Base-by-base conservation (phyloP, 345 rosid genomes). In the Murraya paniculata region DNA sequence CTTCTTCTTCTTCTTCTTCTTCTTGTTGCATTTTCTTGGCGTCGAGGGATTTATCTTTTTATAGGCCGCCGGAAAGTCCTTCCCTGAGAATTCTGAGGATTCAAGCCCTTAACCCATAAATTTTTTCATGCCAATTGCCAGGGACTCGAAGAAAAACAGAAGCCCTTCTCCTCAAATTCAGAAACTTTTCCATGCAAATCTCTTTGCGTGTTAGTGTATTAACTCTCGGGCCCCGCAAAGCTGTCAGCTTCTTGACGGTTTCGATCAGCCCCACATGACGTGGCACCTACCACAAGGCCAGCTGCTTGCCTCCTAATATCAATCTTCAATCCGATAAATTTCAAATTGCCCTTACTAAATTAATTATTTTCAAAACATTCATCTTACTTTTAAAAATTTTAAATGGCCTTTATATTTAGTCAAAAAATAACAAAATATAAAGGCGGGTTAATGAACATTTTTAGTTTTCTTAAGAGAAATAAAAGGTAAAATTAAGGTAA, bases 51-150 rank as follows among this genome's bases (percentile, higher is more conserved):
- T 45, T 45, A 45, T 45, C 13, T 45, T 85, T 89, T 85, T 89
- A 87, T 87, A 89, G 18, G 18, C 67, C 59, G 61, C 83, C 75
- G 78, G 81, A 68, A 67, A 77, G 90, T 79, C 90, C 92, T 89
- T 81, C 82, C 82, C 83, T 73, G 86, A 78, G 85, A 89, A 79
- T 85, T 84, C 65, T 57, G 55, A 80, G 81, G 21, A 73, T 78
- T 68, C 0, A 53, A 65, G 90, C 81, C 85, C 92, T 87, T 79
- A 36, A 10, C 68, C 18, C 21, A 35, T 33, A 53, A 45, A 5
- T 6, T 21, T 36, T 36, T 36, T 66, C 21, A 3, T 18, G 11
- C 13, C 25, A 64, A 64, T 2, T 9, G 16, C 8, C 19, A 36
- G 36, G 71, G 50, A 66, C 71, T 66, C 19, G 1, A 38, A 21